phyloP scores from a whole-genome alignment of 2,329 filamentous ascomycete species.

The Botrytis sinoallii region DNA sequence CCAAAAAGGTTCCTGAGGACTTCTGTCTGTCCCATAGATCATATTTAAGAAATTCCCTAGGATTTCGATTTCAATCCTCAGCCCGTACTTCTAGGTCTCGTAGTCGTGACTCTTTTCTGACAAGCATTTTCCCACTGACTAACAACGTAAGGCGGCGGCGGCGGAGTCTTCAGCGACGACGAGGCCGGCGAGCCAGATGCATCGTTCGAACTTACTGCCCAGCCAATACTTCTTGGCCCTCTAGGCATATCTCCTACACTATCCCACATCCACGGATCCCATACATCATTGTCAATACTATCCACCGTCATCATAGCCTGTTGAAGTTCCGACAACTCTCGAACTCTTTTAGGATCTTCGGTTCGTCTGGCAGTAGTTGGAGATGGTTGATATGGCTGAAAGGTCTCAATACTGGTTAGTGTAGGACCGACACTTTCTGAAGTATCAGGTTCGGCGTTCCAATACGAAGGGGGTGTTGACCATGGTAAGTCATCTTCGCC shows the following conservation, averaged over 20 bases:
- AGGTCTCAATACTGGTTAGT: background rate
- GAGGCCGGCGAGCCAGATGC: background rate
- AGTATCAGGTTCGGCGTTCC: constrained; percentile 20
- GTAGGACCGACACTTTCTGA: background rate
- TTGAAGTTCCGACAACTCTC: constrained; percentile 34
- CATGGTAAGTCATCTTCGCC: constrained; percentile 37
- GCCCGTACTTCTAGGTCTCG: constrained; percentile 27
- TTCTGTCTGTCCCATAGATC: too few species aligned
- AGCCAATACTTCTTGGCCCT: constrained; percentile 35
- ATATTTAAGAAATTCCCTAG: background rate
- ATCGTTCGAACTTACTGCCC: constrained; percentile 34
- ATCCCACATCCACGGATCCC: constrained; percentile 33
- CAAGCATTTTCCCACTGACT: constrained; percentile 32
- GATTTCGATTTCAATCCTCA: constrained; percentile 7
- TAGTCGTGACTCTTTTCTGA: constrained; percentile 2
- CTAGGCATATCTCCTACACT: constrained; percentile 30
- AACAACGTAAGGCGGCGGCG: constrained; percentile 34
- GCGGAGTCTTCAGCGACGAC: background rate
- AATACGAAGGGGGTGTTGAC: constrained; percentile 35
- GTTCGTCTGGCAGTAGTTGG: constrained; percentile 21
- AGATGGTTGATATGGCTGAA: background rate
- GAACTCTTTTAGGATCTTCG: constrained; percentile 34
- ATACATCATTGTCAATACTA: constrained; percentile 32
- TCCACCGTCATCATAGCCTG: constrained; percentile 39
- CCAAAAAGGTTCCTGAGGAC: background rate